Evolutionary conservation across 2,329 filamentous ascomycete species (phyloP), one percentile per base, ranked within the genome.

Genomic region (Seiridium cupressi): DNA sequence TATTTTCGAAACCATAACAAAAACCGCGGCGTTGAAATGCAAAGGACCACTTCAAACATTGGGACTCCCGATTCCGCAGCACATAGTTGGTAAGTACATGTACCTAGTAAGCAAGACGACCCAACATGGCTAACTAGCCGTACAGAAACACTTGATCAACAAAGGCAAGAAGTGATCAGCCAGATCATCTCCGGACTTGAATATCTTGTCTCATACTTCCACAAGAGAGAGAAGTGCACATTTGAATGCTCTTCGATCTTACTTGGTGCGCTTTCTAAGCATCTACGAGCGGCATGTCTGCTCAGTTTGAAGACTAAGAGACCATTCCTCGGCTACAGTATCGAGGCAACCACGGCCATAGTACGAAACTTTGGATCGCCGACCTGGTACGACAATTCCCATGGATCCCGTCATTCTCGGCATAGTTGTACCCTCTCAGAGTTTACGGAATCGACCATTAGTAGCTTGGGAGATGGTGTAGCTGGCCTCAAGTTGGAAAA

Each of bases 181-280:
- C 6, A 46, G 13, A 40, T 57, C 35, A 42, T 42, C 38, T 42
- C 13, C 13, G 38, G 38, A 42, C 38, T 42, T 42, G 7, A 42
- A 8, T 8, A 42, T 13, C 38, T 42, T 42, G 38, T 42, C 38
- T 42, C 38, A 42, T 42, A 42, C 38, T 42, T 42, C 38, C 13
- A 42, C 13, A 7, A 13, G 13, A 7, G 38, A 42, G 38, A 42
- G 7, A 42, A 42, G 34, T 68, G 62, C 56, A 58, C 46, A 26
- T 62, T 60, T 36, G 63, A 61, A 26, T 68, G 64, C 32, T 63
- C 60, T 5, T 60, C 62, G 2, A 61, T 64, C 10, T 51, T 66
- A 8, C 60, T 68, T 6, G 65, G 66, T 35, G 57, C 61, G 2
- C 34, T 68, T 10, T 61, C 55, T 5, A 66, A 62, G 6, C 26